Evolutionary conservation across 495 filamentous ascomycete species (phyloP), one percentile per base, ranked within the genome.

Genomic region (Annulohypoxylon stygium): DNA sequence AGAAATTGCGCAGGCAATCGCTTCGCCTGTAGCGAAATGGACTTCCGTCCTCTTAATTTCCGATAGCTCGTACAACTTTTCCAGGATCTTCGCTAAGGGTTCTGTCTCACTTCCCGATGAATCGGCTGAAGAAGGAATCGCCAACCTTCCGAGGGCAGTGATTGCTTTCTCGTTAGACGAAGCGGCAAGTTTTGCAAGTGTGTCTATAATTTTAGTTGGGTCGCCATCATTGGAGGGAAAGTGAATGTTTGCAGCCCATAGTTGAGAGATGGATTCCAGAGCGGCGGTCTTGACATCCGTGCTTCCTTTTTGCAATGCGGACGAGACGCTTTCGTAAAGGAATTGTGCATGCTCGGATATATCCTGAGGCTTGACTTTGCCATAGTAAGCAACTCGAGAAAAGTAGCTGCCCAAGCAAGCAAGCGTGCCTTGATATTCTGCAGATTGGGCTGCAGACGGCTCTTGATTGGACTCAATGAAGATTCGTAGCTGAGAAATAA

Each of bases 21-120:
- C 94, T 75, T 97, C 94, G 9, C 96, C 96, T 10, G 95, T 88
- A 3, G 93, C 86, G 77, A 99, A 97, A 67, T 97, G 95, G 8
- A 92, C 85, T 75, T 97, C 94, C 0, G 93, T 89, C 61, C 94
- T 91, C 67, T 90, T 90, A 26, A 94, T 89, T 72, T 95, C 94
- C 76, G 96, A 93, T 12, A 98, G 78, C 5, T 82, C 83, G 76
- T 93, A 92, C 0, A 99, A 79, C 34, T 86, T 89, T 45, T 86
- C 79, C 34, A 92, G 65, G 26, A 94, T 85, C 16, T 84, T 76
- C 2, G 69, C 64, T 9, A 89, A 67, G 1, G 45, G 43, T 11
- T 67, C 57, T 7, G 69, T 70, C 12, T 63, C 72, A 25, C 47
- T 50, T 39, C 26, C 65, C 4, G 64, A 61, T 10, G 57, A 61